Base-by-base conservation (phyloP, 257 asterid genomes). In the Petunia secreta region DNA sequence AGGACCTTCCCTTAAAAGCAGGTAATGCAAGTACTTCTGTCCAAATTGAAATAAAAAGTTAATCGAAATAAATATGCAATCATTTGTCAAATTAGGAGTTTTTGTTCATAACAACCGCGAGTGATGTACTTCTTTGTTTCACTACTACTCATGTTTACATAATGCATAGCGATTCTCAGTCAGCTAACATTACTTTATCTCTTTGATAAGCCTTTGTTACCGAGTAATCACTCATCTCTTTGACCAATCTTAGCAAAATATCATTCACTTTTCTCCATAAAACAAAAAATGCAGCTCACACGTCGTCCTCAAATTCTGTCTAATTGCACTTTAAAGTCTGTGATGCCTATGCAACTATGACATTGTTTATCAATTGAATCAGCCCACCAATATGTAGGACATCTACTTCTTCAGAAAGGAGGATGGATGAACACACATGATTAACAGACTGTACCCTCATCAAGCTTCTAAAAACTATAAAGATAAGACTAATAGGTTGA, bases 391-490 rank as follows among this genome's bases (percentile, higher is more conserved):
- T 71, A 50, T 7, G 46, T 50, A 6, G 25, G 50, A 25, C 25
- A 25, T 25, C 6, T 52, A 37, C 39, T 2, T 39, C 46, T 73
- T 73, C 1, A 50, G 44, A 73, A 73, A 73, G 46, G 34, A 73
- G 60, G 60, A 5, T 2, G 34, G 48, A 74, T 60, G 63, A 73
- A 73, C 62, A 73, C 34, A 34, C 62, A 34, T 4, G 46, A 50
- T 36, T 54, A 67, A 43, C 39, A 40, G 59, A 25, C 34, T 48
- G 43, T 71, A 48, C 43, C 77, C 60, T 71, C 77, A 10, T 48
- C 77, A 71, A 71, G 44, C 77, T 57, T 55, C 37, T n/a, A 62
- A 15, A 83, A 38, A 25, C 5, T 71, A 43, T 55, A 48, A 48
- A 48, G 44, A 75, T 59, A 43, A 63, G 58, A 7, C 57, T 16